Evolutionary conservation across 768 basidiomycete genomes (phyloP), one percentile per base, ranked within the genome.

Genomic region (Panaeolus papilionaceus): DNA sequence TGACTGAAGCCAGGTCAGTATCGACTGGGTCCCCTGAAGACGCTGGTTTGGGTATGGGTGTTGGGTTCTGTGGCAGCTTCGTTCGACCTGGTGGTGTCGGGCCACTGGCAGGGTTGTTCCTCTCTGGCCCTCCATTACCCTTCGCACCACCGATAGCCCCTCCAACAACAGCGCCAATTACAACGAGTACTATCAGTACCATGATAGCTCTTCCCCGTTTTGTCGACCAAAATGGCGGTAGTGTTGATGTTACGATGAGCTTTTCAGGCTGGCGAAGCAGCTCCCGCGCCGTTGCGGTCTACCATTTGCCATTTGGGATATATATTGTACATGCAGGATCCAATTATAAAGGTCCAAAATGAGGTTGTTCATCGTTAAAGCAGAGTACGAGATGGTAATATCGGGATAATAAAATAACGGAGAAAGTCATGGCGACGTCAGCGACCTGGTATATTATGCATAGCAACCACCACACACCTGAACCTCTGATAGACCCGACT

Each of bases 121-220:
- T 58, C 6, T 58, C 54, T 1, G 54, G 26, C 12, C 54, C 54
- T 58, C 54, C 54, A 16, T 64, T 67, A 28, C 67, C 68, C n/a
- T 67, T 69, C 1, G 67, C 63, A 2, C 69, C 69, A 42, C 73
- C 75, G 45, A 75, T 67, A 5, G 70, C 75, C 33, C 75, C 75
- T 7, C 75, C 75, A 1, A 76, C 75, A 26, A 76, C 69, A 10
- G 70, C 75, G 7, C 73, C 74, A 33, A 75, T 62, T 12, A 76
- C 38, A 10, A 67, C 69, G n/a, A 72, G 66, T 12, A 73, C 49
- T 47, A 71, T 69, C 5, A 74, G 63, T 3, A 63, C 62, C 2
- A 66, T 67, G 40, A 75, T 38, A 33, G 65, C 68, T 4, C 67
- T 47, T 3, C 75, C 75, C 10, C 49, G 63, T 67, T 73, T 75